Conservation (phyloP, 768 basidiomycete species). For the Russula griseocarnosa region DNA sequence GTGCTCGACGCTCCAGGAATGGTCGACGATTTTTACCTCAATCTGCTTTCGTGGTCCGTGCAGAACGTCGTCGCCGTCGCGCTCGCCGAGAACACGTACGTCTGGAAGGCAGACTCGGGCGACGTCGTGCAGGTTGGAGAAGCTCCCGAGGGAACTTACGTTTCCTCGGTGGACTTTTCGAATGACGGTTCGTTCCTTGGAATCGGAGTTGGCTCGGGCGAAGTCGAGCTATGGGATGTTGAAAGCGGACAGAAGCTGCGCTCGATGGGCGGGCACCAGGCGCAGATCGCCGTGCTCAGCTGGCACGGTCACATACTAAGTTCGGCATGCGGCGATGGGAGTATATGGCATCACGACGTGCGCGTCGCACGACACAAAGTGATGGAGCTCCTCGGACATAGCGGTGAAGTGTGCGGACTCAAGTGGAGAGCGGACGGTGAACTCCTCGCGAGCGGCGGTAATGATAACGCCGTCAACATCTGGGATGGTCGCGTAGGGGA, state of each 20-base stretch:
- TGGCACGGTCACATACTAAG: slow-evolving; percentile 87
- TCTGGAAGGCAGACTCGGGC: slow-evolving; percentile 92
- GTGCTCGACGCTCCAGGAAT: slow-evolving; percentile 93
- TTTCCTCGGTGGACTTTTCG: slow-evolving; percentile 75
- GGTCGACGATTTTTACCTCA: slow-evolving; percentile 96
- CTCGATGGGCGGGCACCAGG: slow-evolving; percentile 87
- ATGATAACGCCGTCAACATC: slow-evolving; percentile 97
- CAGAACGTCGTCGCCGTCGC: slow-evolving; percentile 88
- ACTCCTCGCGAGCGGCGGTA: slow-evolving; percentile 93
- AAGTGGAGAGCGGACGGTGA: slow-evolving; percentile 72
- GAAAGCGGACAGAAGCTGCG: slow-evolving; percentile 73
- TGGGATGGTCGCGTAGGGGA: slow-evolving; percentile 75
- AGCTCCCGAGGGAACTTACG: slow-evolving; percentile 69
- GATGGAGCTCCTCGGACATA: slow-evolving; percentile 87
- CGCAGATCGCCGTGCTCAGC: slow-evolving; percentile 75
- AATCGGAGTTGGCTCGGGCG: slow-evolving; percentile 73
- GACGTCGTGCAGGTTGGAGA: slow-evolving; percentile 74
- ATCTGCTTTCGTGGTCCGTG: slow-evolving; percentile 84
- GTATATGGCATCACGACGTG: slow-evolving; percentile 96
- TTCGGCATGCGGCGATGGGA: slow-evolving; percentile 89
- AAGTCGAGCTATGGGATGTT: slow-evolving; percentile 94
- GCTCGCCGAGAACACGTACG: slow-evolving; percentile 79
- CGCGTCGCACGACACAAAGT: slow-evolving; percentile 65
- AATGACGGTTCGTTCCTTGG: slow-evolving; percentile 79
- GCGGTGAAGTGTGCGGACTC: slow-evolving; percentile 90